Evolutionary conservation across 208 protist genomes (phyloP), one percentile per base, ranked within the genome.

Genomic region (Crithidia thermophila): DNA sequence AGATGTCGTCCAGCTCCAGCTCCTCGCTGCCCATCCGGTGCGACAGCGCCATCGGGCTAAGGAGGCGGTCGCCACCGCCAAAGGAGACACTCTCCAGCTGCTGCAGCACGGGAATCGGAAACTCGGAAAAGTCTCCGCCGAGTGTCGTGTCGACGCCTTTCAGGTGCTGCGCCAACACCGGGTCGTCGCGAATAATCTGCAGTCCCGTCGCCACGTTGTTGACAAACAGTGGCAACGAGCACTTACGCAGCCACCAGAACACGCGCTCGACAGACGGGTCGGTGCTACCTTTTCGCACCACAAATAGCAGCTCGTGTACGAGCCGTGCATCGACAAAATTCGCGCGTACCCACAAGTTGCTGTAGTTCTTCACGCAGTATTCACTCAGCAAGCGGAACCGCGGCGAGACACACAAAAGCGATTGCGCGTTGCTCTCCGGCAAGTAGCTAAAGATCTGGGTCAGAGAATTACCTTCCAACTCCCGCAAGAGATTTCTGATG

Each of bases 231-330:
- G 27, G 49, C 20, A 53, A 16, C 18, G 14, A 6, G 49, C 49
- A 36, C 28, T n/a, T 31, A 8, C 49, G 49, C 28, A 53, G 49
- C 49, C 49, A 53, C 49, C 28, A 53, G 49, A 28, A 53, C 49
- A 36, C 49, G 16, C 40, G 40, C 40, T 46, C 40, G 16, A 18
- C 16, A 9, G 40, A 46, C 6, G 16, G 40, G 40, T 18, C 20
- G 40, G 20, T 46, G 40, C 13, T 18, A 7, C 40, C 40, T 9
- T 46, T n/a, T 9, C 16, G 13, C 5, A 37, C 27, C 4, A 28
- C 36, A 13, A 36, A 8, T 2, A 28, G 14, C 5, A 36, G 27
- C 20, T 53, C 49, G 40, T 46, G 40, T 6, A 20, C 40, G 16
- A 46, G 40, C 13, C 16, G 13, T 8, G 20, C 13, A 18, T 18